These are phyloP conservation scores for Tremellales sp. DNA, from an alignment of 1,284 basidiomycete genomes.

Conservation along the genomic window DNA sequence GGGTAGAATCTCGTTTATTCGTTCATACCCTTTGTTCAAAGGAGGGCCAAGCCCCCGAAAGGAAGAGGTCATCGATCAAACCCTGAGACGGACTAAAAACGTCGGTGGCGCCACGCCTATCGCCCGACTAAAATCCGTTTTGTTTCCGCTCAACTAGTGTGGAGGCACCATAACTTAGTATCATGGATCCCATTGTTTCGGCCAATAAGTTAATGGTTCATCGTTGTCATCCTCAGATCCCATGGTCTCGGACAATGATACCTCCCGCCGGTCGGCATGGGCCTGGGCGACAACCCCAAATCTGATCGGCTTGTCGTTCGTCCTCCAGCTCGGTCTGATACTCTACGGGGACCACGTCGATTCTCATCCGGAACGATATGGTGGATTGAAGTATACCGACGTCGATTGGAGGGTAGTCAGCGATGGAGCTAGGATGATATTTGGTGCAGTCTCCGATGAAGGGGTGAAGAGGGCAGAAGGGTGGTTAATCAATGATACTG, in stretches of 20 bases:
- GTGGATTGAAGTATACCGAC: constrained; percentile 83
- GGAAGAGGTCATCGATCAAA: neutral
- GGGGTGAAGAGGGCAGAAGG: constrained; percentile 57
- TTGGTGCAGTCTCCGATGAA: constrained; percentile 23
- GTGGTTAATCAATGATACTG: constrained; percentile 53
- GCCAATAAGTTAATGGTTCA: too few relatives aligned
- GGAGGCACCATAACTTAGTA: neutral
- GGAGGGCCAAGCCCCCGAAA: neutral
- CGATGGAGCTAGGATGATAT: constrained; percentile 59
- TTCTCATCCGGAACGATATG: constrained; percentile 36
- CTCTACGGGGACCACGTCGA: constrained; percentile 42
- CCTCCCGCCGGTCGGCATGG: too few relatives aligned
- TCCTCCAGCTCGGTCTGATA: constrained; percentile 32
- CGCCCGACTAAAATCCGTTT: neutral
- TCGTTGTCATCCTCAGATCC: too few relatives aligned
- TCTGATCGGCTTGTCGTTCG: constrained; percentile 16
- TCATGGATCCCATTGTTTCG: too few relatives aligned
- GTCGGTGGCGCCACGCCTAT: too few relatives aligned
- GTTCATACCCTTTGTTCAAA: too few relatives aligned
- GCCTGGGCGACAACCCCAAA: constrained; percentile 2
- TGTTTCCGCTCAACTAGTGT: neutral
- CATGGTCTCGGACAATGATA: too few relatives aligned
- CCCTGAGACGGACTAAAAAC: too few relatives aligned
- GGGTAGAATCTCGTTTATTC: too few relatives aligned
- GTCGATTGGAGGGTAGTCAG: constrained; percentile 94